A percentile compares a stretch with the other conserved stretches of the same genome.
phyloP scores from a whole-genome alignment of 306 rosid genomes.

The Gleditsia sinensis region DNA sequence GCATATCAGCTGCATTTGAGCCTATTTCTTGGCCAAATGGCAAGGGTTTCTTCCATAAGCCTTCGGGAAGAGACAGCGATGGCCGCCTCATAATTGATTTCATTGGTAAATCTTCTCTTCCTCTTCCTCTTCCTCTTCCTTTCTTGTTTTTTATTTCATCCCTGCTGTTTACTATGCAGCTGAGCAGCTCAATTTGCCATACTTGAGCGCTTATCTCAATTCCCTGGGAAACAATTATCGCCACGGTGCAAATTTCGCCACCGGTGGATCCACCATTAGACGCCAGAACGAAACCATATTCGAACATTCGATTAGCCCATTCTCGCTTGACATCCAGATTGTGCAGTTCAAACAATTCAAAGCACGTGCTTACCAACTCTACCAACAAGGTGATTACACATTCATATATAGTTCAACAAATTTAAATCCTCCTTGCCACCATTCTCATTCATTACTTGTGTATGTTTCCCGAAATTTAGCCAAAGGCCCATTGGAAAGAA shows the following conservation, averaged over 20 bases:
- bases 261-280: constrained; percentile 89
- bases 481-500: constrained; percentile 48
- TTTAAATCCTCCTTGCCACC: neutral
- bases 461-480: constrained; percentile 49
- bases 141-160: neutral
- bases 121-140: neutral
- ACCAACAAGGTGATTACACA: constrained; percentile 58
- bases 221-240: constrained; percentile 75
- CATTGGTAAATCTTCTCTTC: constrained; percentile 51
- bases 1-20: constrained; percentile 69
- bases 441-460: neutral
- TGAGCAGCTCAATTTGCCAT: constrained; percentile 67
- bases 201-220: constrained; percentile 84
- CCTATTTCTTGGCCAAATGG: constrained; percentile 75
- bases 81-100: constrained; percentile 87
- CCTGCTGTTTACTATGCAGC: constrained; percentile 50
- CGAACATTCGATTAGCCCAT: constrained; percentile 84
- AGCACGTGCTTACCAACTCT: constrained; percentile 63
- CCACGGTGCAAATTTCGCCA: constrained; percentile 92
- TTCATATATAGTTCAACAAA: neutral
- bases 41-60: constrained; percentile 63
- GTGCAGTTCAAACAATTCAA: constrained; percentile 68
- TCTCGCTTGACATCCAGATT: constrained; percentile 78
- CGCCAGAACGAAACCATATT: constrained; percentile 81
- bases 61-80: constrained; percentile 72